A percentile compares a stretch with the other conserved stretches of the same genome.
phyloP scores from a whole-genome alignment of 108 stramenopile genomes.

The Aurantiochytrium sp. region DNA sequence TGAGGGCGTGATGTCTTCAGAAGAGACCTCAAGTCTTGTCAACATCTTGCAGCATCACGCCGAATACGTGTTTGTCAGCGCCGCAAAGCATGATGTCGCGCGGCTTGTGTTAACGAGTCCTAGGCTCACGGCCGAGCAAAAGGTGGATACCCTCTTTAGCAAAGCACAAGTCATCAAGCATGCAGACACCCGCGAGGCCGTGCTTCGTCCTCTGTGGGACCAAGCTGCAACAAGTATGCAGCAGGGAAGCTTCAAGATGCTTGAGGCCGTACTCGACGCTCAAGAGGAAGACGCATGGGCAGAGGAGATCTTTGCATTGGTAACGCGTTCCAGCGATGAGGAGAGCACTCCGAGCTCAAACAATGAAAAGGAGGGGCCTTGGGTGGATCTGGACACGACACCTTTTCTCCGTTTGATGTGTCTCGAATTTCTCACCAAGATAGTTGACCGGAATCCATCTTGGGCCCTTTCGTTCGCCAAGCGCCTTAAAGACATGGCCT shows the following conservation, averaged over 20 bases:
- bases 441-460: background rate
- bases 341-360: too few relatives aligned
- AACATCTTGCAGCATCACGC: too few relatives aligned
- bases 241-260: background rate
- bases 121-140: too few relatives aligned
- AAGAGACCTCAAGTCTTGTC: too few relatives aligned
- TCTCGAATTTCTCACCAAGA: background rate
- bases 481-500: background rate
- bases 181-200: background rate
- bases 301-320: background rate
- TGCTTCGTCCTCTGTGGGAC: background rate
- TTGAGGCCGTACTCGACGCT: background rate
- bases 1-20: too few relatives aligned
- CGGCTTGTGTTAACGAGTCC: too few relatives aligned
- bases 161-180: too few relatives aligned
- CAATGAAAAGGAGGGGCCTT: background rate
- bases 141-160: too few relatives aligned
- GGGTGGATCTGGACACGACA: background rate
- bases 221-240: background rate
- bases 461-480: background rate
- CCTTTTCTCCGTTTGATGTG: background rate
- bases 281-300: background rate
- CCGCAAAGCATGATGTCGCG: too few relatives aligned
- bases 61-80: too few relatives aligned
- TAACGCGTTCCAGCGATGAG: background rate